Evolutionary conservation across 2,329 filamentous ascomycete species (phyloP), one percentile per base, ranked within the genome.

Genomic region (Didymella keratinophila): DNA sequence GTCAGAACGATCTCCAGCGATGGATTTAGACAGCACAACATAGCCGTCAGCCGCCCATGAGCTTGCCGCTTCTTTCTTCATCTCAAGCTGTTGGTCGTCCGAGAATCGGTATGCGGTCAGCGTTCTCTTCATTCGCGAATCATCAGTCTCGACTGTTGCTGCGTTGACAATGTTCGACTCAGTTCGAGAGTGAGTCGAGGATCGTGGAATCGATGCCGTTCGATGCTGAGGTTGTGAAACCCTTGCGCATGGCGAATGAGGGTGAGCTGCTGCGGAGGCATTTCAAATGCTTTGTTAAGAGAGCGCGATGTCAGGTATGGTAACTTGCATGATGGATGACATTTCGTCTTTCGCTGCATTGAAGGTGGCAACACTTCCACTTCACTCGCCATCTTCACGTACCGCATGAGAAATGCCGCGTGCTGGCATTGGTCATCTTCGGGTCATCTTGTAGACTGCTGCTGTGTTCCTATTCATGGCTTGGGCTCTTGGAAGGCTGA

Each of bases 171-270:
- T 52, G 18, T 37, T 45, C 2, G 20, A n/a, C 3, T 30, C 25
- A 11, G 52, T 61, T 1, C 80, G 0, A 85, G 81, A 0, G 93
- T 96, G 49, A 96, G 84, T 59, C 85, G 79, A 1, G 92, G 92
- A 72, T 96, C 92, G n/a, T 74, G 87, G 30, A 96, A 79, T 59
- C 79, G 71, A 72, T 93, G 88, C 77, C 92, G 92, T 60, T 83
- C 87, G 11, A 79, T 69, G 44, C 44, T 44, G 71, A 96, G 85
- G 77, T 96, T 96, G 83, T 96, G 92, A 74, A 84, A 86, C 78
- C 91, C 92, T 74, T 81, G 74, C 9, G 88, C 89, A 75, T 91
- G 89, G 76, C 89, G 88, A 71, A 91, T 84, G 64, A 89, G 82
- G 75, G 61, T 57, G 30, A 67, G 37, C 14, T 57, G 54, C 12